phyloP scores from a whole-genome alignment of 352 stramenopile species.

The Phytopythium oedochilum region DNA sequence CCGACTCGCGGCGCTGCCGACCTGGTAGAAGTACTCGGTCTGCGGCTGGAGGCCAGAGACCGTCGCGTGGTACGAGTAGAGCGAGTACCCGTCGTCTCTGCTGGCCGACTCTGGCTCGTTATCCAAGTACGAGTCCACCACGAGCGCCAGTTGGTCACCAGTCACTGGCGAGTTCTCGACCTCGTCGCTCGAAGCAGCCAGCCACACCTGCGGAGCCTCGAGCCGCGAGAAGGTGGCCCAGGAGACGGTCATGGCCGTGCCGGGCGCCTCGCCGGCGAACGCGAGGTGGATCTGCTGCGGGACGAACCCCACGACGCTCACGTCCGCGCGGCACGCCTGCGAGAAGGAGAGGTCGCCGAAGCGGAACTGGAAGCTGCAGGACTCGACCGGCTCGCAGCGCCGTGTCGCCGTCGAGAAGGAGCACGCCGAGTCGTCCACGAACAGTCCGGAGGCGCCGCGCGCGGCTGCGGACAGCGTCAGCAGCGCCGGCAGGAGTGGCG shows the following conservation, averaged over 20 bases:
- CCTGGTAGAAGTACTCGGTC: conserved; percentile 35
- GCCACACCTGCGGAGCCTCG: conserved; percentile 31
- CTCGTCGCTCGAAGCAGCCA: conserved; percentile 11
- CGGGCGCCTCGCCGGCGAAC: conserved; percentile 32
- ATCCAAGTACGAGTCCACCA: conserved; percentile 29
- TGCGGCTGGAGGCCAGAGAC: conserved; percentile 24
- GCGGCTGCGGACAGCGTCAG: not conserved
- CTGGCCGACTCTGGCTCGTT: conserved; percentile 7
- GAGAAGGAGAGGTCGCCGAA: conserved; percentile 30
- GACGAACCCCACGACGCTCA: conserved; percentile 13
- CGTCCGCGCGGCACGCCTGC: conserved; percentile 36
- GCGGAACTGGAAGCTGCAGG: conserved; percentile 27
- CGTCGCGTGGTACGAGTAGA: conserved; percentile 43
- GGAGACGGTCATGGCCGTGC: conserved; percentile 35
- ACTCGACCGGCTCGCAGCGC: conserved; percentile 17
- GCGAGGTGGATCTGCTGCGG: conserved; percentile 50
- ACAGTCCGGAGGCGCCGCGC: not conserved
- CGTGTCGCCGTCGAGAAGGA: conserved; percentile 20
- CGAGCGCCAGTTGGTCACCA: conserved; percentile 5
- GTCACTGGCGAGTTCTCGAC: conserved; percentile 10
- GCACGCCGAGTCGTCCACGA: conserved; percentile 23
- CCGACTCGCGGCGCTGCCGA: conserved; percentile 3
- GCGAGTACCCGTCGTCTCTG: conserved; percentile 29
- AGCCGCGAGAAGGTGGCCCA: conserved; percentile 34
- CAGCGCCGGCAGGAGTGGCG: not conserved